Percentiles rank a stretch among this genome's conserved stretches.
phyloP scores from a whole-genome alignment of 139 green algal species.

The Mychonastes homosphaera region DNA sequence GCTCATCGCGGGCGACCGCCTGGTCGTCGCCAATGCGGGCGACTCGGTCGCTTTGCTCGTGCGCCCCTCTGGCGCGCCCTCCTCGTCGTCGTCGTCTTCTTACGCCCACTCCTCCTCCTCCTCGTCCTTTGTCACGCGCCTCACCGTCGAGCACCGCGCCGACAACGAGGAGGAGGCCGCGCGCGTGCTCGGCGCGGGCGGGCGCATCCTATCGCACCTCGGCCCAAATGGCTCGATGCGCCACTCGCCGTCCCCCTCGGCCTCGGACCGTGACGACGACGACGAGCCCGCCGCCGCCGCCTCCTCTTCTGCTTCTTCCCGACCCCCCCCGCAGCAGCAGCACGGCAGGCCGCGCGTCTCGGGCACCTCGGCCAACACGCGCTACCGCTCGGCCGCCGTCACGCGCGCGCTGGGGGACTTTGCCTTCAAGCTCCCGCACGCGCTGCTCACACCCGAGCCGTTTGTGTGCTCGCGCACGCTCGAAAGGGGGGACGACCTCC shows the following conservation, averaged over 20 bases:
- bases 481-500: constrained; percentile 3
- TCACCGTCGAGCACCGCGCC: constrained; percentile 12
- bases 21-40: constrained; percentile 19
- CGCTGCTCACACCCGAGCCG: constrained; percentile 11
- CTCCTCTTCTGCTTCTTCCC: too few species aligned
- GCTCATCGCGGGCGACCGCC: constrained; percentile 6
- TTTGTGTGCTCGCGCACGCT: neutral
- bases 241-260: too few species aligned
- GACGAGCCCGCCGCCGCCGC: constrained; percentile 3
- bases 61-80: neutral
- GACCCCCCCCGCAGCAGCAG: too few species aligned
- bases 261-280: too few species aligned
- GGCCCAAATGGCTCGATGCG: too few species aligned
- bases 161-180: constrained; percentile 12
- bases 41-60: neutral
- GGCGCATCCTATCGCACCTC: constrained; percentile 7
- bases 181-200: constrained; percentile 17
- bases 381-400: constrained; percentile 15
- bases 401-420: constrained; percentile 22
- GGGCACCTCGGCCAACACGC: constrained; percentile 13
- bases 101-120: neutral
- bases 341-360: constrained; percentile 12
- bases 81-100: neutral
- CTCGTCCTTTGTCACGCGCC: too few species aligned
- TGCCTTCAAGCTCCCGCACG: constrained; percentile 22